A percentile compares a stretch with the other conserved stretches of the same genome.
These are phyloP conservation scores for Erodium moschatum DNA, from an alignment of 441 rosid genomes.

Conservation along the genomic window DNA sequence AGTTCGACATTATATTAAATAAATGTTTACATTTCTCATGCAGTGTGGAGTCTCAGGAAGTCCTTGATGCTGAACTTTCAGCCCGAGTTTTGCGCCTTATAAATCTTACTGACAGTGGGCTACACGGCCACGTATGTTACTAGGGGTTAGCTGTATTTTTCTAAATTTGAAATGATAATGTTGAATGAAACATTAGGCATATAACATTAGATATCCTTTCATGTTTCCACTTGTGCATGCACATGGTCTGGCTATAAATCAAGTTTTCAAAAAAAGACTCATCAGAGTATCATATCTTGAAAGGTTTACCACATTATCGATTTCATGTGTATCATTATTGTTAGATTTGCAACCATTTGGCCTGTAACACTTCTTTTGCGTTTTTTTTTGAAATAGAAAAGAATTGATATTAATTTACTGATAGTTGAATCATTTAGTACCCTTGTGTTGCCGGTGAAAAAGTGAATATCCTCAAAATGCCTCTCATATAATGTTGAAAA, in stretches of 20 bases:
- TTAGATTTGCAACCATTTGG: not conserved
- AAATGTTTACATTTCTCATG: conserved; percentile 20
- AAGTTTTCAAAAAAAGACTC: not conserved
- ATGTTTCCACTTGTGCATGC: conserved; percentile 2
- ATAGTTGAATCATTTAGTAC: no score
- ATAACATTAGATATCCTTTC: not conserved
- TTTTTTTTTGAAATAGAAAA: no score
- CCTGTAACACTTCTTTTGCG: not conserved
- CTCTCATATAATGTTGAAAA: no score
- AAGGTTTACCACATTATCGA: conserved; percentile 2
- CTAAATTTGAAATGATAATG: not conserved
- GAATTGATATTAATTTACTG: no score
- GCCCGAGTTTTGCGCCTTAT: conserved; percentile 93
- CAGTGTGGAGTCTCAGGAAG: conserved; percentile 94
- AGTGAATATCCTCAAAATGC: no score
- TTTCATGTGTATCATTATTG: not conserved
- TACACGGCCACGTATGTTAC: conserved; percentile 65
- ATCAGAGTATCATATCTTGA: not conserved
- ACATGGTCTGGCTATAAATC: not conserved
- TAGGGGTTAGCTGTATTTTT: not conserved
- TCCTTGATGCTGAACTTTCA: conserved; percentile 97
- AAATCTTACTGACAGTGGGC: conserved; percentile 86
- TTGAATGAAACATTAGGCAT: conserved; percentile 7
- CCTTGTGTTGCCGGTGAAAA: no score
- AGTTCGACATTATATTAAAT: not conserved